Evolutionary conservation across 306 rosid species (phyloP), one percentile per base, ranked within the genome.

Genomic region (Canavalia gladiata): DNA sequence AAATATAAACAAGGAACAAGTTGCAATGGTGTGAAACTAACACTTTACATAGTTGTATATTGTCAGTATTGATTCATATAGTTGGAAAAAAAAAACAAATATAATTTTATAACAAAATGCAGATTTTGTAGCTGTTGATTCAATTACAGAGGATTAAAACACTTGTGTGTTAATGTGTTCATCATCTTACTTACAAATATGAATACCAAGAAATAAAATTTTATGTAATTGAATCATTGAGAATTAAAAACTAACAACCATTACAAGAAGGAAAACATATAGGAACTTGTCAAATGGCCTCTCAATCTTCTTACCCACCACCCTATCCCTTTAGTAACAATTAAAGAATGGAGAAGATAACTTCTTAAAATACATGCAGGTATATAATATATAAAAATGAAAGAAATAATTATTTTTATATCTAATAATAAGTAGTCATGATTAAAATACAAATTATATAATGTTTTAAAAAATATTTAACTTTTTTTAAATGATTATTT

Each of bases 41-140:
- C 84, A 39, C 1, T 8, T 79, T 41, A 41, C 72, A 43, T 75
- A 68, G 84, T 79, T 79, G 70, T 60, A 69, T 80, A 34, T 69
- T 63, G 51, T 50, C 46, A 30, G 45, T 59, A 31, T 41, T 74
- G 68, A 65, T 81, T 81, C 39, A 28, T 18, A 64, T 65, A 41
- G 42, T 73, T 8, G 25, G 56, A 66, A 39, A 50, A 79, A 42
- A 25, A 60, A 71, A 37, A 28, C 10, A 28, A 52, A 77, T 46
- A 30, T 69, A 59, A 18, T 18, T 51, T 25, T 56, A 57, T 52
- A 30, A 74, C 75, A 64, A 76, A 43, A 58, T 65, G 55, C 28
- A 47, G 33, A 46, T 65, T 80, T 62, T 73, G 64, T 41, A 59
- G 50, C 55, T 43, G 75, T 43, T 63, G 68, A 59, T 74, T 56